Percentiles rank a stretch among this genome's conserved stretches.
Evolutionary conservation across 345 rosid species (phyloP).

Genomic region (Conringia planisiliqua): DNA sequence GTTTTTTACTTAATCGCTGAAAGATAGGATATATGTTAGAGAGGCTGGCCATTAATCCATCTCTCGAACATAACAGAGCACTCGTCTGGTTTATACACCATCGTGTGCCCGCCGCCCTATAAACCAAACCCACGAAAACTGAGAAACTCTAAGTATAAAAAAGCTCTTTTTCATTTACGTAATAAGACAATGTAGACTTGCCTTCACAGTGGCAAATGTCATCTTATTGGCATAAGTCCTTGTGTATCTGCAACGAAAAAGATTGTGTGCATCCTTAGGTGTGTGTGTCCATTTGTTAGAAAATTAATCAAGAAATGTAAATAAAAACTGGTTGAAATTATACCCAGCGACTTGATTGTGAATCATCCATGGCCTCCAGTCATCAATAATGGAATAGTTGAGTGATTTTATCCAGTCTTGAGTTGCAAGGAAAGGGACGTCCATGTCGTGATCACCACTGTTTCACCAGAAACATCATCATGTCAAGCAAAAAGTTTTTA

Average conservation of each 20-base stretch:
- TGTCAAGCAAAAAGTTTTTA: background rate
- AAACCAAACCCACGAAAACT: background rate
- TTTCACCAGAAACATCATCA: conserved; percentile 13
- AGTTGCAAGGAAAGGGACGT: conserved; percentile 45
- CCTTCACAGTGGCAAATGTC: conserved; percentile 71
- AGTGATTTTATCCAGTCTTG: conserved; percentile 56
- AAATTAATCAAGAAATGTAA: background rate
- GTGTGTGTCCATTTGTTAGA: background rate
- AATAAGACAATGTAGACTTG: background rate
- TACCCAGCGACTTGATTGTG: conserved; percentile 47
- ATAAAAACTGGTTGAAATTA: background rate
- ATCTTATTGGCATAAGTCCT: conserved; percentile 52
- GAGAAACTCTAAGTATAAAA: background rate
- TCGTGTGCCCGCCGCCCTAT: conserved; percentile 3
- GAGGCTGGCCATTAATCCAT: background rate
- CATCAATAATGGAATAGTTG: conserved; percentile 47
- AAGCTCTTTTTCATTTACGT: background rate
- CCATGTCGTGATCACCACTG: conserved; percentile 63
- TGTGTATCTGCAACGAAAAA: conserved; percentile 36
- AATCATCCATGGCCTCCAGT: conserved; percentile 54
- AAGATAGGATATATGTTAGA: background rate
- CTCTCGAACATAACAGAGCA: background rate
- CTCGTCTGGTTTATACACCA: background rate
- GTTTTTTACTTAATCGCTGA: background rate
- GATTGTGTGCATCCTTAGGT: background rate